Evolutionary conservation across 73 alveolate species (phyloP).

Genomic region (Symbiodinium pilosum): DNA sequence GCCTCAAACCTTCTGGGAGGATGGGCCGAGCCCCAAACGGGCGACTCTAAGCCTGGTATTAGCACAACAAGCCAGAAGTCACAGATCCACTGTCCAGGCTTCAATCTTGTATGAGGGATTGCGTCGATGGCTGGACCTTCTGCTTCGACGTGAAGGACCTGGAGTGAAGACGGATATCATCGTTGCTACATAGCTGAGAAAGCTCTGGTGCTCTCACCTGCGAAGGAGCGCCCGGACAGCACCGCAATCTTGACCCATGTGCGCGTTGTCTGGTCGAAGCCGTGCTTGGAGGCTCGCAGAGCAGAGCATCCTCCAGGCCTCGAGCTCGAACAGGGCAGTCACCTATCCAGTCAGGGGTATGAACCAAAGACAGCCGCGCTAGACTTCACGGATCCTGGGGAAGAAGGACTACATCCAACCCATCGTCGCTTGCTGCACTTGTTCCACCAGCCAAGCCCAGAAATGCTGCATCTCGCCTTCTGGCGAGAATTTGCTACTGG

Average conservation of each 20-base stretch:
- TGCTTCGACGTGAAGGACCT: constrained; percentile 73
- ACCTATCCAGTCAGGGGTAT: neutral
- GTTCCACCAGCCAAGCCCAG: constrained; percentile 26
- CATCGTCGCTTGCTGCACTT: constrained; percentile 48
- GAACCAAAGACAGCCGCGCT: neutral
- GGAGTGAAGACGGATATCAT: neutral
- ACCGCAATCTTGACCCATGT: constrained; percentile 64
- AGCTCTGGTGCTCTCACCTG: neutral
- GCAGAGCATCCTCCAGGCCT: neutral
- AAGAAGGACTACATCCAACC: neutral
- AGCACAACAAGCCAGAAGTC: too few relatives aligned
- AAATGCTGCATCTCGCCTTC: constrained; percentile 23
- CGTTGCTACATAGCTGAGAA: neutral
- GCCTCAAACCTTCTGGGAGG: too few relatives aligned
- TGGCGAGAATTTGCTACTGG: neutral
- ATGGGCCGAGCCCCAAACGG: too few relatives aligned
- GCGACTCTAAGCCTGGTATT: too few relatives aligned
- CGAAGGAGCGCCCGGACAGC: constrained; percentile 70
- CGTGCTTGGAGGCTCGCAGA: neutral
- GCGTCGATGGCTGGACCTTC: constrained; percentile 57
- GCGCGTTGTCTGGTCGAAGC: constrained; percentile 2
- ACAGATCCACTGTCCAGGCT: neutral
- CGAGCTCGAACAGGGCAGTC: neutral
- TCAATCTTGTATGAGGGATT: constrained; percentile 47
- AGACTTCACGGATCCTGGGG: constrained; percentile 57